Evolutionary conservation across 129 eudicot genomes (phyloP).

Genomic region (carrot (Daucus carota)): DNA sequence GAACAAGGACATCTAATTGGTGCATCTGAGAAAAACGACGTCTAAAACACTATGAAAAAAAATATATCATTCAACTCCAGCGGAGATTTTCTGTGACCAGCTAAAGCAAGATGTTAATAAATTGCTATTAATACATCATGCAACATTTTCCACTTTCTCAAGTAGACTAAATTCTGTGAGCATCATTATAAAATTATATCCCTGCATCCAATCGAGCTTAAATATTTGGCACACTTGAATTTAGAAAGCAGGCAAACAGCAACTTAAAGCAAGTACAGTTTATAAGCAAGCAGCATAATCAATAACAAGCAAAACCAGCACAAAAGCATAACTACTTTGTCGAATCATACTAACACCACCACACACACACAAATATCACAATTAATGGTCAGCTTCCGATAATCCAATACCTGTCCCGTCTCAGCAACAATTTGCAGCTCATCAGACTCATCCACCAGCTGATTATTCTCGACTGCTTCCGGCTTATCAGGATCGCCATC

Average conservation of each 20-base stretch:
- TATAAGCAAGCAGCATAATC: neutral
- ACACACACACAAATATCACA: neutral
- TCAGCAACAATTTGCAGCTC: constrained; percentile 62
- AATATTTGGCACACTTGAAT: neutral
- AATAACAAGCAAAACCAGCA: neutral
- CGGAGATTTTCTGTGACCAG: neutral
- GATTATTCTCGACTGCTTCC: constrained; percentile 14
- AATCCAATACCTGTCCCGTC: constrained; percentile 63
- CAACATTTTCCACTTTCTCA: no score
- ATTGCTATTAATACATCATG: neutral
- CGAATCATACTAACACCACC: neutral
- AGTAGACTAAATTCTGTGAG: no score
- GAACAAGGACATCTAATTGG: neutral
- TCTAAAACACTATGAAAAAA: neutral
- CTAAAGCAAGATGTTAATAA: neutral
- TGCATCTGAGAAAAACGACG: neutral
- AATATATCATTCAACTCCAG: neutral
- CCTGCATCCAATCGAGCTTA: neutral
- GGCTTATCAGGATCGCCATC: constrained; percentile 74
- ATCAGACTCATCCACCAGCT: constrained; percentile 31
- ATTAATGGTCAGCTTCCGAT: neutral
- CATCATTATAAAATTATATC: no score
- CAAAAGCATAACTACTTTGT: neutral
- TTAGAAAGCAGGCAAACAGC: neutral
- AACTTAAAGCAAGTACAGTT: neutral